Base-by-base conservation (phyloP, 139 green algal genomes). In the Chlamydomonas sp. region DNA sequence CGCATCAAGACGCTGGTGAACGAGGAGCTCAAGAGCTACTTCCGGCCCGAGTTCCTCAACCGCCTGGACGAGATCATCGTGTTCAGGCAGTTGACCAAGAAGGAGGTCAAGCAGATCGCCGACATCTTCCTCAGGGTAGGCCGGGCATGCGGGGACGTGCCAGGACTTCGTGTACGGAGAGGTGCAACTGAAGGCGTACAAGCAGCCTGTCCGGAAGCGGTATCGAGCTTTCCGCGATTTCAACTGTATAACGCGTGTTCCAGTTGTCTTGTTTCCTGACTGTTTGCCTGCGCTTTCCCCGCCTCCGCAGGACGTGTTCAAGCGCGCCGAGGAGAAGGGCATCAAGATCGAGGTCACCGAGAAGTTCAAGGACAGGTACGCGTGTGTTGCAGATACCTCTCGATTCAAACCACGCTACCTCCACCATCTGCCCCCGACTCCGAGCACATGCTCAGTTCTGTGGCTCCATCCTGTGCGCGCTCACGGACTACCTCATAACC, bases 41-140 rank as follows among this genome's bases (percentile, higher is more conserved):
- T 99, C 96, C 88, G 97, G 61, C 79, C 98, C 93, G 98, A 99
- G 95, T 99, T 99, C 95, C 95, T 99, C 31, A 99, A 99, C 93
- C 95, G 98, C 61, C 96, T 99, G 90, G 98, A 99, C 91, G 98
- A 99, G 96, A 99, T 99, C 92, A 99, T 99, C 80, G 98, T 99
- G n/a, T 99, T 99, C 97, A 92, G 97, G 66, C 98, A 99, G 95
- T 95, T 99, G 6, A 99, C 97, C 85, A 99, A 99, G 96, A 92
- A 92, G 78, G 97, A 99, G 95, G 98, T 99, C 71, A 98, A 98
- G 91, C 91, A 98, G 94, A 99, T 99, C 90, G 96, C 98, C 49
- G 97, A 98, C 90, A 98, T 99, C 92, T 99, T 99, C 97, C 93
- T 99, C n/a, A n/a, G n/a, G n/a, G n/a, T n/a, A 49, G 31, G 31